Conservation (phyloP, 441 rosid genomes). For the Pelargonium australe region DNA sequence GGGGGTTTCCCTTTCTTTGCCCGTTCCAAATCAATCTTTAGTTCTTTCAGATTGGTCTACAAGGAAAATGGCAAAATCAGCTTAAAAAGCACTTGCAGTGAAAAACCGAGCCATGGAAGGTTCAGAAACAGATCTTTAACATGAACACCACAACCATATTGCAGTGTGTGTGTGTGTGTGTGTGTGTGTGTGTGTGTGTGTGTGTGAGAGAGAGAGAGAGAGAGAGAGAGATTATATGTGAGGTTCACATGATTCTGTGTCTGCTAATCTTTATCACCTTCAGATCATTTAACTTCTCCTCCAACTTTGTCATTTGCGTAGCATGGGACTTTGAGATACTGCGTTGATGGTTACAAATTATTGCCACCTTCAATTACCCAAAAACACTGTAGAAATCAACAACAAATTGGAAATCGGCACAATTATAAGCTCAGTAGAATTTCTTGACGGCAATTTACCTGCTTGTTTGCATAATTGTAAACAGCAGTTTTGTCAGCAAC, state of each 20-base stretch:
- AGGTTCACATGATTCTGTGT: no score
- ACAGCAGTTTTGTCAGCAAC: slow-evolving; percentile 67
- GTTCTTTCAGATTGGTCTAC: slow-evolving; percentile 62
- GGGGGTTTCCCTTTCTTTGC: slow-evolving; percentile 95
- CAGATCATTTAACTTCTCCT: slow-evolving; percentile 72
- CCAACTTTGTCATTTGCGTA: slow-evolving; percentile 79
- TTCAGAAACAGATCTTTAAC: not conserved
- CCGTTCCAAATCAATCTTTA: slow-evolving; percentile 70
- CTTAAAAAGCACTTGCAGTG: not conserved
- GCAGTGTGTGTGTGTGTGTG: no score
- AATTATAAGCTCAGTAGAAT: not conserved
- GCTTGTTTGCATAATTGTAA: slow-evolving; percentile 85
- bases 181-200: no score
- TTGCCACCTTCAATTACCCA: slow-evolving; percentile 70
- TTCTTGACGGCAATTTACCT: slow-evolving; percentile 38
- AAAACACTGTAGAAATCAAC: not conserved
- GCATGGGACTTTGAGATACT: slow-evolving; percentile 82
- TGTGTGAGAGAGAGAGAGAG: no score
- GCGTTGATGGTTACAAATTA: slow-evolving; percentile 99
- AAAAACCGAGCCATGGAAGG: not conserved
- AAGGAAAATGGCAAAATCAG: slow-evolving; percentile 20
- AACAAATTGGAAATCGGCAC: not conserved
- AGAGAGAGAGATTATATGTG: no score
- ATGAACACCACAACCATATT: not conserved
- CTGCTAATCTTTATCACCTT: slow-evolving; percentile 39